Evolutionary conservation across 108 stramenopile species (phyloP).

Genomic region (Discostella pseudostelligera): DNA sequence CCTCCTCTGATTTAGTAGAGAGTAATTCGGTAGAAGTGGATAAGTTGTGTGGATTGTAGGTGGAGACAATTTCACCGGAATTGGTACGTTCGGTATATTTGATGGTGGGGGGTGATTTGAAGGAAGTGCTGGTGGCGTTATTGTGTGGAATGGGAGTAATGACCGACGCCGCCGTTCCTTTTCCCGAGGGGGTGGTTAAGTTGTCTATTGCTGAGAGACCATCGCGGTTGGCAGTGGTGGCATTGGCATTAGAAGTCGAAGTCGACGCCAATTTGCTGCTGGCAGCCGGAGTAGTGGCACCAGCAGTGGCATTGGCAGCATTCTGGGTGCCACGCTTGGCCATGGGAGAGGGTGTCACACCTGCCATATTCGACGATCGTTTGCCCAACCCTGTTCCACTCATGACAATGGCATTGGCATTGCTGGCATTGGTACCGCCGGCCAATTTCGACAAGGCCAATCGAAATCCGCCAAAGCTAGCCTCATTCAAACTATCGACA

Average conservation of each 20-base stretch:
- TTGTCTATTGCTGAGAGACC: constrained; percentile 11
- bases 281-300: neutral
- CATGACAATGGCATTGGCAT: no score
- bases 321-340: constrained; percentile 3
- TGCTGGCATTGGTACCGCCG: no score
- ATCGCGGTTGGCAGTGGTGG: neutral
- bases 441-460: constrained; percentile 8
- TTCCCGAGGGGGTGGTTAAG: constrained; percentile 7
- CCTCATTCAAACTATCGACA: constrained; percentile 47
- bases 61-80: constrained; percentile 48
- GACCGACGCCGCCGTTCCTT: constrained; percentile 6
- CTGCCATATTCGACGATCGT: constrained; percentile 1
- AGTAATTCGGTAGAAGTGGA: neutral
- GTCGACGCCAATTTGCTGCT: no score
- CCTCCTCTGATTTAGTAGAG: constrained; percentile 7
- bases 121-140: neutral
- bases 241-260: no score
- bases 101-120: constrained; percentile 8
- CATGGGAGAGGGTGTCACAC: constrained; percentile 28
- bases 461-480: constrained; percentile 48
- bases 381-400: constrained; percentile 8
- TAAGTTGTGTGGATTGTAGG: constrained; percentile 44
- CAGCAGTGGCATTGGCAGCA: no score
- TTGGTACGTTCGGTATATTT: constrained; percentile 58
- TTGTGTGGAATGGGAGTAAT: constrained; percentile 4